Evolutionary conservation across 306 rosid genomes (phyloP).

Genomic region (Quercus dentata): DNA sequence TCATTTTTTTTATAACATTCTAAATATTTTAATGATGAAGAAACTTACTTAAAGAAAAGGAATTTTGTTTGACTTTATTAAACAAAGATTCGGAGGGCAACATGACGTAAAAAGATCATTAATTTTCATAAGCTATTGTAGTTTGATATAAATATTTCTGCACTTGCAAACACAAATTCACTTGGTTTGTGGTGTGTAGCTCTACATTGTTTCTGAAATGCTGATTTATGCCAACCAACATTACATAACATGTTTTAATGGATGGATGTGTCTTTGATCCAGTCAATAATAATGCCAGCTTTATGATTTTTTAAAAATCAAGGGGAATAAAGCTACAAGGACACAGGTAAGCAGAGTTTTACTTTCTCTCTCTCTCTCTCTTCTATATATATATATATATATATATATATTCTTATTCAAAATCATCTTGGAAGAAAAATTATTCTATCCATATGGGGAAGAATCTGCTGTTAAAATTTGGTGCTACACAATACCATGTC

Average conservation of each 20-base stretch:
- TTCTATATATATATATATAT: no score
- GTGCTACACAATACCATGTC: background rate
- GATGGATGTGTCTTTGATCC: background rate
- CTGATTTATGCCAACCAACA: background rate
- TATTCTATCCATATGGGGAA: background rate
- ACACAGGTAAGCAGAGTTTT: background rate
- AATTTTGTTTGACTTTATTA: no score
- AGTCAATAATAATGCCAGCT: background rate
- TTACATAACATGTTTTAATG: background rate
- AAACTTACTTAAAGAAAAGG: no score
- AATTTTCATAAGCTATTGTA: background rate
- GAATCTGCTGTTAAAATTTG: background rate
- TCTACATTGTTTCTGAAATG: background rate
- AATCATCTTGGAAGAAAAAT: background rate
- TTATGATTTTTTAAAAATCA: background rate
- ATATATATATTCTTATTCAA: background rate
- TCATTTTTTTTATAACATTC: background rate
- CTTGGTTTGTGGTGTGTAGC: background rate
- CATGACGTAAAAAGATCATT: no score
- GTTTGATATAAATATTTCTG: background rate
- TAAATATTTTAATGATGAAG: background rate
- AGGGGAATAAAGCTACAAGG: background rate
- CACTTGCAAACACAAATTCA: background rate
- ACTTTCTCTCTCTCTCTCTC: background rate
- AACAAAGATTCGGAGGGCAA: no score